Evolutionary conservation across 768 basidiomycete species (phyloP), one percentile per base, ranked within the genome.

Genomic region (Cystobasidium onofrii): DNA sequence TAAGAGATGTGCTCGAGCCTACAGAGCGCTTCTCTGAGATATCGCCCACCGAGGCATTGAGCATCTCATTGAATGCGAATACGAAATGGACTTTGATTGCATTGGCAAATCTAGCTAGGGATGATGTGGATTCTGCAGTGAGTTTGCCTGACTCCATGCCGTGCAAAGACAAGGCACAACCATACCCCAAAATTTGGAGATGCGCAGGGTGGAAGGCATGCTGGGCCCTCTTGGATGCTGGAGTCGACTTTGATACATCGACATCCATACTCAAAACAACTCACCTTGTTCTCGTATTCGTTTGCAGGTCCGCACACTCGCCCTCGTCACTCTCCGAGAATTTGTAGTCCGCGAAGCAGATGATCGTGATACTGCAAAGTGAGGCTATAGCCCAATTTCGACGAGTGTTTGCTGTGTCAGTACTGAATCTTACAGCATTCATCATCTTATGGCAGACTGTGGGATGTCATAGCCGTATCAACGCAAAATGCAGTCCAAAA

Each of bases 401-500:
- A n/a, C n/a, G n/a, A n/a, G n/a, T n/a, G n/a, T n/a, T n/a, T n/a
- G n/a, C n/a, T n/a, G n/a, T n/a, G n/a, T n/a, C n/a, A n/a, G n/a
- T 34, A 39, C 23, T 66, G 9, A 18, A 50, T 18, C 10, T 33
- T 34, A 4, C 20, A 1, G 4, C 36, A 10, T 12, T 7, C n/a
- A 2, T 43, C 39, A 64, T 64, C 44, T 43, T 12, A 33, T n/a
- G 61, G 33, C 54, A 71, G 69, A 31, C 50, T 71, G 31, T 71
- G 69, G 69, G 69, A 71, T 33, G 54, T 39, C 33, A n/a, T 71
- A 12, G 33, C 69, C n/a, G 69, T 71, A 12, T 46, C 69, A 15
- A 71, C 69, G 6, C 50, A 57, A 27, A 34, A 71, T 54, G 33
- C 29, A 36, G 29, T 61, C 29, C 69, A 71, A 31, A 60, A 36